These are phyloP conservation scores for Plasmopara muralis DNA, from an alignment of 352 stramenopile genomes.

Conservation along the genomic window DNA sequence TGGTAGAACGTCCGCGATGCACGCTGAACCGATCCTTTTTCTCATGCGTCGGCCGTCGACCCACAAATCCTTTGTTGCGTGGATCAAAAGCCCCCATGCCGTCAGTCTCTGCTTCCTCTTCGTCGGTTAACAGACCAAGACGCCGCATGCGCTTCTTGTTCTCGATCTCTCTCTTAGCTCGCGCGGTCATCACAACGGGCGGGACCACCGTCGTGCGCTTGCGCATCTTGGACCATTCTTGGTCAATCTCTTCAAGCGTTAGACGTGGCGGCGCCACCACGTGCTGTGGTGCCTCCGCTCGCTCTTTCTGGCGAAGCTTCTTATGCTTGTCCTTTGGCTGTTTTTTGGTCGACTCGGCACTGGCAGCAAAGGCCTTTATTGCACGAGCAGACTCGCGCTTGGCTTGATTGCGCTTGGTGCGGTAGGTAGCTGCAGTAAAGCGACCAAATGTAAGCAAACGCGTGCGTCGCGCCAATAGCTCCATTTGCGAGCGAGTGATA, in stretches of 20 bases:
- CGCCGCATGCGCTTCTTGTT: conserved; percentile 57
- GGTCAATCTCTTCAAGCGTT: conserved; percentile 32
- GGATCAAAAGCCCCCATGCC: conserved; percentile 10
- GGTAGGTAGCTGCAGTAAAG: conserved; percentile 39
- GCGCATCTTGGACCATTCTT: conserved; percentile 44
- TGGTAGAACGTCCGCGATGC: conserved; percentile 15
- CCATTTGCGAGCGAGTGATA: conserved; percentile 29
- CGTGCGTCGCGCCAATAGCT: conserved; percentile 31
- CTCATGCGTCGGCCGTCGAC: conserved; percentile 7
- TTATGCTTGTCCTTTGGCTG: conserved; percentile 13
- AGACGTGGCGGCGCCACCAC: conserved; percentile 14
- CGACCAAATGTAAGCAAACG: conserved; percentile 10
- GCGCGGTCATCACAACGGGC: conserved; percentile 29
- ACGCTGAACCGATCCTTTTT: conserved; percentile 10
- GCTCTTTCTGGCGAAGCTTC: conserved; percentile 5
- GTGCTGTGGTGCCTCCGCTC: conserved; percentile 6
- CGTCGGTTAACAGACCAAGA: conserved; percentile 41
- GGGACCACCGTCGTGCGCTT: conserved; percentile 26
- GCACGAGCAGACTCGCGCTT: conserved; percentile 26
- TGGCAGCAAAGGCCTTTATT: neutral
- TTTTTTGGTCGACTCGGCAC: conserved; percentile 16
- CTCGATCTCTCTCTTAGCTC: conserved; percentile 41
- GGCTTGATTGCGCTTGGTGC: conserved; percentile 41
- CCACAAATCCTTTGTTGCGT: conserved; percentile 23
- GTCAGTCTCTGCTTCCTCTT: conserved; percentile 31